Base-by-base conservation (phyloP, 148 eudicot species). In the Silene uniflora region DNA sequence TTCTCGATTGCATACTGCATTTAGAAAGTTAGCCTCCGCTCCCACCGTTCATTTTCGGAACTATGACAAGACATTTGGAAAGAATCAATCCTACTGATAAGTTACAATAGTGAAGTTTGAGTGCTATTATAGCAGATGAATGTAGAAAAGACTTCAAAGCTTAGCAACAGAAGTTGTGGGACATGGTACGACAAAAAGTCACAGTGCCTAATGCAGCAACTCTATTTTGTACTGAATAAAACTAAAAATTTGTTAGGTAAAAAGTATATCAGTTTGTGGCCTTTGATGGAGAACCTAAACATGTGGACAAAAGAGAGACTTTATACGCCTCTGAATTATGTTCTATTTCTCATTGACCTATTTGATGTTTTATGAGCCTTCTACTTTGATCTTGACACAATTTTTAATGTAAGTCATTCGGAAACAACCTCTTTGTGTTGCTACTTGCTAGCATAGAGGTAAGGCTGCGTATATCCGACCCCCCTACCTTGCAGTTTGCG, bases 91-190 rank as follows among this genome's bases (percentile, higher is more conserved):
- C 27, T 44, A 39, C 54, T 44, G 25, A 68, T 68, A 18, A 44
- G 7, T 42, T 23, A 44, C 27, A 42, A n/a, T 21, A 44, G 72
- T 46, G 17, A 68, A 62, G 13, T 24, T 44, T 68, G 21, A 66
- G 21, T 35, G 27, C 49, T 29, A 64, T 29, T 27, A 27, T 6
- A 22, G 11, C 14, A 64, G 67, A 64, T 64, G 18, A 67, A 32
- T 67, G 49, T 67, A 67, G 70, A 19, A 68, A 46, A 68, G 55
- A 19, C 55, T 42, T 44, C 54, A 42, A n/a, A 5, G 72, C 72
- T 68, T 68, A 42, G 72, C 56, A 5, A 19, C 23, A 42, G 7
- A 68, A 68, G 72, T 68, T 68, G 22, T 67, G 23, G 24, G 70
- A 46, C 52, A 67, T 67, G 70, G 42, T 8, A 18, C 13, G n/a